These are phyloP conservation scores for Colletotrichum agaves DNA, from an alignment of 2,329 filamentous ascomycete genomes.

Conservation along the genomic window DNA sequence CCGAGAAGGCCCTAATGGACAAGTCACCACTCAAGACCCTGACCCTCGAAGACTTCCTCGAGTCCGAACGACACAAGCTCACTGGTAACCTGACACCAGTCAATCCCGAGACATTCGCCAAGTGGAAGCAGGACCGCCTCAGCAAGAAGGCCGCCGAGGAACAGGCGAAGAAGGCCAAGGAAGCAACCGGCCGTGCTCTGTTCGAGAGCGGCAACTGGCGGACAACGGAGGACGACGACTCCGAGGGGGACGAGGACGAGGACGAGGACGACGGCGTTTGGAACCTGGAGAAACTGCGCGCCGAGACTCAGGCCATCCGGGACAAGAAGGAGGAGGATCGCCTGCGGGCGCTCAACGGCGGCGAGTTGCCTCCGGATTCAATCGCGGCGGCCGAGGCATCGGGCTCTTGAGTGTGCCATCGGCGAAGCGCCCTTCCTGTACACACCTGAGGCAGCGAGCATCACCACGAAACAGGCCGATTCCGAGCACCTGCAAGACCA, in stretches of 20 bases:
- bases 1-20: constrained; percentile 94
- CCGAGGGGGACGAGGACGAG: constrained; percentile 64
- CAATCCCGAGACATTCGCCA: constrained; percentile 89
- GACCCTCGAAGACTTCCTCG: constrained; percentile 96
- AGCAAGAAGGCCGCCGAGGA: constrained; percentile 97
- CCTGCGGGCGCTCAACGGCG: constrained; percentile 48
- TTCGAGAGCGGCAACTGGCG: constrained; percentile 98
- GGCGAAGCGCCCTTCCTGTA: constrained; percentile 25
- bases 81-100: constrained; percentile 93
- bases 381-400: constrained; percentile 23
- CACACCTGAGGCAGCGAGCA: constrained; percentile 29
- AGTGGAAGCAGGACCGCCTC: constrained; percentile 95
- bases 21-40: constrained; percentile 95
- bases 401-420: constrained; percentile 34
- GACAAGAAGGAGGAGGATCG: constrained; percentile 83
- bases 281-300: constrained; percentile 85
- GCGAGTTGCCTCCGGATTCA: constrained; percentile 24
- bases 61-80: constrained; percentile 95
- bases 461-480: constrained; percentile 37
- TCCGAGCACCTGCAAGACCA: constrained; percentile 38
- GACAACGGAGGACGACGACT: constrained; percentile 65
- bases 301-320: constrained; percentile 83
- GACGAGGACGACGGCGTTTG: constrained; percentile 65
- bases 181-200: constrained; percentile 92
- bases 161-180: constrained; percentile 89